Evolutionary conservation across 805 yeast species (phyloP), one percentile per base, ranked within the genome.

Genomic region (Sporopachydermia lactativora): DNA sequence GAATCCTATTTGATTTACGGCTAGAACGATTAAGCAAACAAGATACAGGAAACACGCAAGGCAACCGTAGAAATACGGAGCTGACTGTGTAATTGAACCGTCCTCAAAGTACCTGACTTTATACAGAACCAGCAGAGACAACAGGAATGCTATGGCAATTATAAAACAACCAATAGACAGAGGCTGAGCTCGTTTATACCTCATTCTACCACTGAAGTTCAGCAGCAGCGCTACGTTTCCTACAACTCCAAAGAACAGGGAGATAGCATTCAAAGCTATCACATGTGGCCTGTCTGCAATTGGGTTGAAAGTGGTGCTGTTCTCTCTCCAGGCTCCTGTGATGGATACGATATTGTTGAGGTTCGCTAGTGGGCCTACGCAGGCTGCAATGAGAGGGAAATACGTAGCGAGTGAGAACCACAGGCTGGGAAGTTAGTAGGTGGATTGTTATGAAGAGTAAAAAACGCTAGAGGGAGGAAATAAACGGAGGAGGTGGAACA

Each of bases 11-110:
- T 71, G 75, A 58, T 84, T 85, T 28, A 74, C 45, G 1, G 66
- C 42, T 37, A 83, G 61, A 13, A 76, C 54, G 1, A 64, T 15
- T 3, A 77, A 65, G 47, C 88, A 79, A 4, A 61, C 37, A 44
- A 73, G 68, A 55, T 86, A 84, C 17, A 82, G 58, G 1, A 66
- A 60, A 3, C 74, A 66, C 0, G 94, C 81, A 44, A 79, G 59
- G 0, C 73, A 71, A 0, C 85, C 94, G 55, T 68, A 79, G 86
- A 88, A 85, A 53, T 71, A 85, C 2, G 94, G 95, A 47, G 73
- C 78, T 0, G 83, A 62, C 11, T 64, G 58, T 3, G 34, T 16
- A 46, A 34, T 51, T 53, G 36, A 51, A 52, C 40, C 49, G 5
- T 37, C 52, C 35, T 52, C 36, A 38, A 60, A 55, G 40, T 60